Conservation (phyloP, 805 yeast species). For the Nakazawaea wyomingensis region DNA sequence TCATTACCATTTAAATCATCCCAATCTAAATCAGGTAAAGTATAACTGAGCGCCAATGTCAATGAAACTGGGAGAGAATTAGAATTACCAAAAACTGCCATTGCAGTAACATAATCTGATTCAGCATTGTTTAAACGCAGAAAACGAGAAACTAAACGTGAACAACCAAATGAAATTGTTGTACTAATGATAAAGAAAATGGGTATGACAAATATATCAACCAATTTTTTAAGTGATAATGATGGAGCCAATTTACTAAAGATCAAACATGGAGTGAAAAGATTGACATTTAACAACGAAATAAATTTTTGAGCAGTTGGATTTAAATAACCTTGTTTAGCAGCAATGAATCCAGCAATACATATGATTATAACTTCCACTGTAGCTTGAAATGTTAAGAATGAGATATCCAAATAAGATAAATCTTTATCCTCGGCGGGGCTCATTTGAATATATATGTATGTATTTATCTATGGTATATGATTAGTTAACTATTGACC, state of each 20-base stretch:
- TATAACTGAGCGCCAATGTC: constrained; percentile 71
- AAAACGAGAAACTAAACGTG: constrained; percentile 47
- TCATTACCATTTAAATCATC: constrained; percentile 59
- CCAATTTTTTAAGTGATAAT: constrained; percentile 67
- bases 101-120: constrained; percentile 88
- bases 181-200: constrained; percentile 81
- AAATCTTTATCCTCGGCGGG: constrained; percentile 18
- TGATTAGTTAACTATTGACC: not conserved
- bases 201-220: constrained; percentile 82
- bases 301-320: constrained; percentile 73
- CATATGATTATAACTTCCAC: constrained; percentile 85
- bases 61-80: constrained; percentile 92
- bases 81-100: constrained; percentile 95
- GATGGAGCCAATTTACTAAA: constrained; percentile 71
- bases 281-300: constrained; percentile 76
- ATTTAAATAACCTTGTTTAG: constrained; percentile 63
- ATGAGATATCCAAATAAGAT: constrained; percentile 42
- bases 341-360: constrained; percentile 80
- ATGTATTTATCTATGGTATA: too few relatives aligned
- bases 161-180: constrained; percentile 61
- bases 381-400: constrained; percentile 86
- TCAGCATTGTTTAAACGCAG: constrained; percentile 67
- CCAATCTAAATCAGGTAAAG: constrained; percentile 74
- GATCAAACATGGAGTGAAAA: constrained; percentile 93
- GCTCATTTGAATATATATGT: not conserved